Conservation (phyloP, 768 basidiomycete species). For the Lactarius hatsudake region DNA sequence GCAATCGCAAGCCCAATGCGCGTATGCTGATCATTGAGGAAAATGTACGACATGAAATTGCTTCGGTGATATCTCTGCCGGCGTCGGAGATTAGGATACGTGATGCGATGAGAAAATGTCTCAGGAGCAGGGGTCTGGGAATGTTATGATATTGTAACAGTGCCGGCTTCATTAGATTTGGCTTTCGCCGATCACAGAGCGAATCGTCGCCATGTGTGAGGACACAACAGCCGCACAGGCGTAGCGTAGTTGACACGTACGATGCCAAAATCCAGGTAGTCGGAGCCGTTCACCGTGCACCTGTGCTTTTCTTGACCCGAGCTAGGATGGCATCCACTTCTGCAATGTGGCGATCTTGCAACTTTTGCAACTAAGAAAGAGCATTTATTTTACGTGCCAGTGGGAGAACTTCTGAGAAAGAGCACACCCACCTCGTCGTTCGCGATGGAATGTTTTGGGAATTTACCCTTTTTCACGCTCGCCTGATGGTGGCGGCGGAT, state of each 20-base stretch:
- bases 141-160: conserved; percentile 1
- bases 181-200: neutral
- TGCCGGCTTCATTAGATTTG: neutral
- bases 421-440: conserved; percentile 57
- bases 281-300: conserved; percentile 25
- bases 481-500: conserved; percentile 68
- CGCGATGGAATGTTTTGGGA: conserved; percentile 65
- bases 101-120: neutral
- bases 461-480: conserved; percentile 67
- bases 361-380: conserved; percentile 63
- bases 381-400: neutral
- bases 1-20: conserved; percentile 61
- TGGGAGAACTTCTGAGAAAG: neutral
- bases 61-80: neutral
- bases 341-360: conserved; percentile 56
- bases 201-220: conserved; percentile 1
- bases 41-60: neutral
- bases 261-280: neutral
- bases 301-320: conserved; percentile 58
- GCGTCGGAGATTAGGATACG: conserved; percentile 1
- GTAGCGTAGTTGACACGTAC: neutral
- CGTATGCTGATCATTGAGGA: conserved; percentile 10
- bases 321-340: conserved; percentile 68
- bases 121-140: conserved; percentile 2
- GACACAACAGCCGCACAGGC: neutral